Percentiles rank a stretch among this genome's conserved stretches.
Conservation (phyloP, 257 asterid genomes). For the Leonotis leonurus region DNA sequence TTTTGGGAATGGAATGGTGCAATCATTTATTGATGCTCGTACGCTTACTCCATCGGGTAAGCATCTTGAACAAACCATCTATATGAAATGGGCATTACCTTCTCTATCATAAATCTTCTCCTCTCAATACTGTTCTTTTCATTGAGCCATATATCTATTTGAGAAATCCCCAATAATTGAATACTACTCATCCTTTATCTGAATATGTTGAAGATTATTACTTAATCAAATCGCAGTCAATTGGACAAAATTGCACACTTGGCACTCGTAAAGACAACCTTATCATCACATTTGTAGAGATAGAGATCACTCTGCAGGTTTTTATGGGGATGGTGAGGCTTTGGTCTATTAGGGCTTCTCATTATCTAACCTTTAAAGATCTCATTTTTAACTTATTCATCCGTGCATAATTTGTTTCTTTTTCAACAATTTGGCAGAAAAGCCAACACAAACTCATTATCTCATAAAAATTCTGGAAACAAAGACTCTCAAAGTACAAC, state of each 20-base stretch:
- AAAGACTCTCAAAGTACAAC: too few species aligned
- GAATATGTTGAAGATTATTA: not conserved
- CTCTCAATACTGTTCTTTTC: not conserved
- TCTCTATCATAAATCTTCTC: slow-evolving; percentile 4
- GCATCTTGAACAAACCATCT: slow-evolving; percentile 15
- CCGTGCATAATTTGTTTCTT: too few species aligned
- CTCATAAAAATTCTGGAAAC: too few species aligned
- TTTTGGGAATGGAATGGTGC: slow-evolving; percentile 98
- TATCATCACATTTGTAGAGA: not conserved
- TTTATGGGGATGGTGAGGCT: not conserved
- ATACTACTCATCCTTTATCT: not conserved
- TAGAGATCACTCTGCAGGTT: not conserved
- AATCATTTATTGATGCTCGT: slow-evolving; percentile 84
- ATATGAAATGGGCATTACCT: slow-evolving; percentile 1
- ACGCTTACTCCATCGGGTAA: slow-evolving; percentile 78
- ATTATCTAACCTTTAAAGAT: too few species aligned
- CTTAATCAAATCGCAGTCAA: slow-evolving; percentile 4
- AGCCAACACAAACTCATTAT: too few species aligned
- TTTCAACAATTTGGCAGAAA: too few species aligned
- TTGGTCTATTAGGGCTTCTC: not conserved
- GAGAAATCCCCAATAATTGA: too few species aligned
- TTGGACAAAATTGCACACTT: not conserved
- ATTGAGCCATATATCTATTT: slow-evolving; percentile 2
- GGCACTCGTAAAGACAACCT: not conserved
- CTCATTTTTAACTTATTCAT: too few species aligned